A percentile compares a stretch with the other conserved stretches of the same genome.
Evolutionary conservation across 1,139 yeast species (phyloP).

Genomic region (Pichia sp.): DNA sequence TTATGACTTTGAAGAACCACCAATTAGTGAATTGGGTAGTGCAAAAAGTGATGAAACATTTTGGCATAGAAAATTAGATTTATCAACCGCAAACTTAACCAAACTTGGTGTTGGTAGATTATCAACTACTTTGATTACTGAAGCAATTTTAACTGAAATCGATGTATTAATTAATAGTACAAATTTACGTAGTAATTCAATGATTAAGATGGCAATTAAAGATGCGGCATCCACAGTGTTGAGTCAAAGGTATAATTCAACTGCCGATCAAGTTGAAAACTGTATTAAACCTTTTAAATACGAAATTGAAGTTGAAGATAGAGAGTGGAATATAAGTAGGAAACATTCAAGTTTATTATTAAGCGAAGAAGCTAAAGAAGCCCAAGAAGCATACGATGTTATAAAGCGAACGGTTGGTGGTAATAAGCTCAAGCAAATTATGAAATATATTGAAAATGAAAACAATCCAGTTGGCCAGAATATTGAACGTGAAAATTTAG

Average conservation of each 20-base stretch:
- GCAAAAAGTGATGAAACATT: constrained; percentile 63
- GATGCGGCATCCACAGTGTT: constrained; percentile 83
- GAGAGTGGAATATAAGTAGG: constrained; percentile 83
- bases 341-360: constrained; percentile 69
- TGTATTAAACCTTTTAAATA: constrained; percentile 96
- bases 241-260: constrained; percentile 72
- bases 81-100: constrained; percentile 76
- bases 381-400: constrained; percentile 57
- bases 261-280: constrained; percentile 97
- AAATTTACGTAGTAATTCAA: constrained; percentile 74
- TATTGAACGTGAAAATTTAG: constrained; percentile 33
- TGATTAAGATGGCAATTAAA: constrained; percentile 71
- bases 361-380: constrained; percentile 81
- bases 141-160: constrained; percentile 71
- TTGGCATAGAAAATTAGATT: constrained; percentile 85
- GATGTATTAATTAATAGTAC: constrained; percentile 67
- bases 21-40: constrained; percentile 45
- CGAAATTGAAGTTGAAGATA: constrained; percentile 91
- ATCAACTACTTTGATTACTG: constrained; percentile 76
- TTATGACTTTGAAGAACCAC: constrained; percentile 36
- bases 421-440: constrained; percentile 74
- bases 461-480: constrained; percentile 42
- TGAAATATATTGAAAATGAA: constrained; percentile 59
- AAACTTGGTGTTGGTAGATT: constrained; percentile 90
- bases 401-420: constrained; percentile 74